These are phyloP conservation scores for Pestalotiopsis sp. DNA, from an alignment of 2,329 filamentous ascomycete genomes.

Conservation along the genomic window DNA sequence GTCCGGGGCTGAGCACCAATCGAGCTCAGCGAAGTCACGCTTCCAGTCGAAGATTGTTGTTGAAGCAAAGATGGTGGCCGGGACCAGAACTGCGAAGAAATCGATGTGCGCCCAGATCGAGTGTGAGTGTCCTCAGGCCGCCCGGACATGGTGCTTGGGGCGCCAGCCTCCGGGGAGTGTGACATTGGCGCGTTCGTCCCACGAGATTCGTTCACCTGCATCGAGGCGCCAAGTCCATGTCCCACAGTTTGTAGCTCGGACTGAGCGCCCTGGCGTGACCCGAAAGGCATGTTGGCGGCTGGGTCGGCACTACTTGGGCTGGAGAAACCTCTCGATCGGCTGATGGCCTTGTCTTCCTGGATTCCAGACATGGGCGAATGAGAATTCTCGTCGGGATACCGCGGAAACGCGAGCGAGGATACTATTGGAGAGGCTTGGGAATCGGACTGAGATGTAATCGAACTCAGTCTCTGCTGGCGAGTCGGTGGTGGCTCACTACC, in stretches of 20 bases:
- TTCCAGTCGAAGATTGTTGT: constrained; percentile 47
- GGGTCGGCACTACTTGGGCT: constrained; percentile 26
- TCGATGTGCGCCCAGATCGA: constrained; percentile 17
- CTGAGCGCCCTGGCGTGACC: constrained; percentile 22
- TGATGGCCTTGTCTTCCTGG: constrained; percentile 32
- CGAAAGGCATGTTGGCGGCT: constrained; percentile 19
- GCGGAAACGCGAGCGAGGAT: constrained; percentile 35
- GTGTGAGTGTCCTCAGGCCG: constrained; percentile 16
- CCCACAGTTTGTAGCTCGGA: constrained; percentile 17
- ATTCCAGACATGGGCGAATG: constrained; percentile 43
- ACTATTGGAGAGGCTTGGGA: constrained; percentile 44
- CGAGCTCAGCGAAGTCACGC: constrained; percentile 42
- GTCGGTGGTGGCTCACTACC: constrained; percentile 50
- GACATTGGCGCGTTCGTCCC: constrained; percentile 15
- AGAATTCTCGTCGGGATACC: constrained; percentile 42
- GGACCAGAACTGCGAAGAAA: constrained; percentile 28
- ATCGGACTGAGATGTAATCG: constrained; percentile 47
- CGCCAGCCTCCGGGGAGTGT: constrained; percentile 26
- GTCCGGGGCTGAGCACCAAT: constrained; percentile 40
- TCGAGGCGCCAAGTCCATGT: constrained; percentile 19
- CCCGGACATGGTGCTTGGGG: constrained; percentile 20
- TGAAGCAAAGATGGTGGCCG: constrained; percentile 44
- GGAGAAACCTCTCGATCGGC: constrained; percentile 26
- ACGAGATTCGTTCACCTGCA: constrained; percentile 21
- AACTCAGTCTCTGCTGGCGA: constrained; percentile 50